Percentiles rank a stretch among this genome's conserved stretches.
phyloP scores from a whole-genome alignment of 768 basidiomycete species.

The Omphalotus guepiniiformis region DNA sequence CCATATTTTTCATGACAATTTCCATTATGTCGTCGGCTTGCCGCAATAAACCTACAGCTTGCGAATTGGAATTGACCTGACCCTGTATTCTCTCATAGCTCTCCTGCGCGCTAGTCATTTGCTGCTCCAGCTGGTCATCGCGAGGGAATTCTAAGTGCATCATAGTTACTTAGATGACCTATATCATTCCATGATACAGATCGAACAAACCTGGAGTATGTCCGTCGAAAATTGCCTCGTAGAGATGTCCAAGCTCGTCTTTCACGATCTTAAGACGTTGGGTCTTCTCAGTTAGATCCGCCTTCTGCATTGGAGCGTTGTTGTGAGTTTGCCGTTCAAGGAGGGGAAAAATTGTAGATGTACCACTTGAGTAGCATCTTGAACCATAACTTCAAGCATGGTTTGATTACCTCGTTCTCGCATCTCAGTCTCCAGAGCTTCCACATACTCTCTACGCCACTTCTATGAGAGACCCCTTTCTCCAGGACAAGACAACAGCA shows the following conservation, averaged over 20 bases:
- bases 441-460: slow-evolving; percentile 37
- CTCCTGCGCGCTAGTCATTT: slow-evolving; percentile 27
- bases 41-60: slow-evolving; percentile 34
- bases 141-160: slow-evolving; percentile 43
- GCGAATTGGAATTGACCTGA: slow-evolving; percentile 34
- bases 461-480: not conserved
- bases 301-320: slow-evolving; percentile 20
- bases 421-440: slow-evolving; percentile 39
- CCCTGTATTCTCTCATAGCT: slow-evolving; percentile 32
- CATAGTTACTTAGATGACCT: not conserved
- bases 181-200: not conserved
- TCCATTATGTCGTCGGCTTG: slow-evolving; percentile 33
- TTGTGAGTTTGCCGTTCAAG: not conserved
- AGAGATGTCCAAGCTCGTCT: slow-evolving; percentile 34
- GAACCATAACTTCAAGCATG: slow-evolving; percentile 26
- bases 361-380: slow-evolving; percentile 34
- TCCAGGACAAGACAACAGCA: not conserved
- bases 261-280: slow-evolving; percentile 26
- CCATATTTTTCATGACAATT: slow-evolving; percentile 25
- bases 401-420: slow-evolving; percentile 30
- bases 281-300: slow-evolving; percentile 29
- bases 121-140: slow-evolving; percentile 39
- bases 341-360: slow-evolving; percentile 9
- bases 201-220: slow-evolving; percentile 23
- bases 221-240: slow-evolving; percentile 38